Base-by-base conservation (phyloP, 2,329 filamentous ascomycete species). In the Colletotrichum ledebouriae region DNA sequence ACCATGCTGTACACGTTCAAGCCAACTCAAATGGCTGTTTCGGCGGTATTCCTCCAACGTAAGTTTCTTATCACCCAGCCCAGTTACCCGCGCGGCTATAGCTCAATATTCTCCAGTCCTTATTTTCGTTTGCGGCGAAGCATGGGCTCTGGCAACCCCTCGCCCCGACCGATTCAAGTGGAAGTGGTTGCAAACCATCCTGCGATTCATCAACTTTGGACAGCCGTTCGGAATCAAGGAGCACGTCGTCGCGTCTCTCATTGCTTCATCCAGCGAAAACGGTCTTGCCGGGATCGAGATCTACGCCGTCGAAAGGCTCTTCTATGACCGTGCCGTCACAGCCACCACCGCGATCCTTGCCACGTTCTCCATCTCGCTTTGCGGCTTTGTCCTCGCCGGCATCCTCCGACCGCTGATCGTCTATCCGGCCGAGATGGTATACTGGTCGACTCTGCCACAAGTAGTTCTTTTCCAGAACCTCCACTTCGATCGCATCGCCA, bases 381-480 rank as follows among this genome's bases (percentile, higher is more conserved):
- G 72, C 41, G 76, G 76, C 2, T 77, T 76, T 47, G 75, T 75
- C 4, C 47, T 78, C 10, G 75, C 74, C 1, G 75, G 75, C 6
- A 29, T 76, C 0, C 41, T 78, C 2, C 73, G 76, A 0, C 74
- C 76, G 0, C 42, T 78, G 5, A 76, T 78, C 17, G 75, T 78
- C 13, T 76, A 78, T 29, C 76, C 75, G 4, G 71, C 73, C 10
- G 75, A 78, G 55, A 78, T 78, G 74, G 76, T 78, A 0, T 78
- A 77, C 60, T 78, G 75, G 76, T 71, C 71, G 0, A 76, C 75
- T 0, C 55, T 79, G 9, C 77, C 77, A 2, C 73, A 75, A 13
- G 74, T 78, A 0, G 74, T 75, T 2, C 72, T 78, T n/a, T 77
- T 73, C 49, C 77, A 79, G 55, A 78, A 73, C 15, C 72, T 79